Percentiles rank a stretch among this genome's conserved stretches.
These are phyloP conservation scores for Paraphaeosphaeria minitans DNA, from an alignment of 2,329 filamentous ascomycete species.

Conservation along the genomic window DNA sequence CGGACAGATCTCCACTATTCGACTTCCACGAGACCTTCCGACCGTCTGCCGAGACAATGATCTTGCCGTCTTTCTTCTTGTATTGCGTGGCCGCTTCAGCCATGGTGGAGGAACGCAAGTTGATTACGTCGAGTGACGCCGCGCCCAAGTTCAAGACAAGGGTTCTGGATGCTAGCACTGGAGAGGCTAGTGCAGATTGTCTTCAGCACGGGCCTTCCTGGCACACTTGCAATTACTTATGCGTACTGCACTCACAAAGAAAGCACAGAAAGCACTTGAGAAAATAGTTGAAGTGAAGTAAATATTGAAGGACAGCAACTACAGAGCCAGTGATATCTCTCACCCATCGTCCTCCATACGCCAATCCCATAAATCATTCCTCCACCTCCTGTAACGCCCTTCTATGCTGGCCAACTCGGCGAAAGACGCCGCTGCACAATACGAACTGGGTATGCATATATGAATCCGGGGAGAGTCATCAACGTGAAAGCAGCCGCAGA, in stretches of 20 bases:
- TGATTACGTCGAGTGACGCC: slow-evolving; percentile 1
- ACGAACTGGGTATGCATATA: slow-evolving; percentile 28
- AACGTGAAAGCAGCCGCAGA: slow-evolving; percentile 4
- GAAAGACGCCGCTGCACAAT: background rate
- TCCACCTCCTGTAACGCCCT: background rate
- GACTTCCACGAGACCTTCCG: slow-evolving; percentile 83
- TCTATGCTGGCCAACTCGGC: background rate
- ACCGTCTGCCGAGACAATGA: slow-evolving; percentile 75
- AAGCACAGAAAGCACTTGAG: background rate
- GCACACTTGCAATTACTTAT: background rate
- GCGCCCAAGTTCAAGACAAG: slow-evolving; percentile 1
- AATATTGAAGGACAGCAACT: background rate
- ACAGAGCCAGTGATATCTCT: background rate
- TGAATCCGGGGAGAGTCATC: slow-evolving; percentile 24
- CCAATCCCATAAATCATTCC: background rate
- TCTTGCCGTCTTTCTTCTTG: slow-evolving; percentile 93
- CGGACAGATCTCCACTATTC: slow-evolving; percentile 63
- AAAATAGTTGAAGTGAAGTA: background rate
- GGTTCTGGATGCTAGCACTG: background rate
- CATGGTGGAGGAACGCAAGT: slow-evolving; percentile 35
- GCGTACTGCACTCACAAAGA: no score
- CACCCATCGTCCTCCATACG: background rate
- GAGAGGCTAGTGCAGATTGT: background rate
- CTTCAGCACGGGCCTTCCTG: background rate
- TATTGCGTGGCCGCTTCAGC: slow-evolving; percentile 60